Percentiles rank a stretch among this genome's conserved stretches.
Evolutionary conservation across 148 eudicot species (phyloP).

Genomic region (Chenopodium quinoa): DNA sequence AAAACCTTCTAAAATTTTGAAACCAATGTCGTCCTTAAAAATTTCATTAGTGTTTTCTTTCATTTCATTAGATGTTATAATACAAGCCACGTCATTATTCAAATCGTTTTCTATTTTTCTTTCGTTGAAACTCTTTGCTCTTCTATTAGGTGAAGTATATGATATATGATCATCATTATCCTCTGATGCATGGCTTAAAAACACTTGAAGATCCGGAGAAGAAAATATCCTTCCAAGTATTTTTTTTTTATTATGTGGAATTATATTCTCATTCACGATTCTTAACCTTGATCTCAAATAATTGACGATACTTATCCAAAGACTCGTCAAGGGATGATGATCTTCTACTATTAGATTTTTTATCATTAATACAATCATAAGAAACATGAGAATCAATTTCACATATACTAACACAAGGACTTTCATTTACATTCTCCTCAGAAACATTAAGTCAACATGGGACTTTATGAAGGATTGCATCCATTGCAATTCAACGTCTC

Average conservation of each 20-base stretch:
- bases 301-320: conserved; percentile 45
- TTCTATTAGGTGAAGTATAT: conserved; percentile 19
- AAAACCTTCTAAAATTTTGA: neutral
- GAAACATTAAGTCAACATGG: conserved; percentile 57
- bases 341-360: conserved; percentile 26
- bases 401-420: neutral
- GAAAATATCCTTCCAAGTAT: conserved; percentile 59
- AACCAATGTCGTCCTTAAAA: neutral
- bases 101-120: neutral
- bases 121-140: conserved; percentile 20
- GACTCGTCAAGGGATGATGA: conserved; percentile 55
- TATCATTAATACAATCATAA: neutral
- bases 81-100: neutral
- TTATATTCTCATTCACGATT: conserved; percentile 25
- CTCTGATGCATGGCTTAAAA: conserved; percentile 20
- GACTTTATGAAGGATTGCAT: conserved; percentile 73
- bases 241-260: conserved; percentile 11
- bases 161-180: conserved; percentile 15
- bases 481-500: conserved; percentile 63
- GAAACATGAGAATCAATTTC: conserved; percentile 7
- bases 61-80: neutral
- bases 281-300: conserved; percentile 43
- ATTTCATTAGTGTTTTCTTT: neutral
- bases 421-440: conserved; percentile 28
- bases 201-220: conserved; percentile 56